Evolutionary conservation across 2,329 filamentous ascomycete genomes (phyloP).

Genomic region (Neurospora sp.): DNA sequence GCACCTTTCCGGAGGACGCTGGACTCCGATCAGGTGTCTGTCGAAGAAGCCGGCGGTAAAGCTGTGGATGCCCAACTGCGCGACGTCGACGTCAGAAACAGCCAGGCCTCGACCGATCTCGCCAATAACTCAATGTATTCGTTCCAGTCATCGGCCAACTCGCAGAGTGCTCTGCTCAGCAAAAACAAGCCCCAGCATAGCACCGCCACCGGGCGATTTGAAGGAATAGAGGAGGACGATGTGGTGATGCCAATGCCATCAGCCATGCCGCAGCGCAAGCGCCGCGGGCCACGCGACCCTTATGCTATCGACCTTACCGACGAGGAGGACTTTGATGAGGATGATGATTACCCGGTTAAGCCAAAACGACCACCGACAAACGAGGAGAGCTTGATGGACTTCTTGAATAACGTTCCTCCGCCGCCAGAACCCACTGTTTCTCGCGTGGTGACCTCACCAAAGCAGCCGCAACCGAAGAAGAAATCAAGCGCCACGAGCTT

Average conservation of each 20-base stretch:
- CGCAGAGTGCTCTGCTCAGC: slow-evolving; percentile 58
- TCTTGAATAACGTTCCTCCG: slow-evolving; percentile 60
- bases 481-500: slow-evolving; percentile 54
- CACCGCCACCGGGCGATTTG: slow-evolving; percentile 18
- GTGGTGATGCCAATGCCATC: slow-evolving; percentile 23
- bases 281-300: slow-evolving; percentile 71
- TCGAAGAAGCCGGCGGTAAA: slow-evolving; percentile 40
- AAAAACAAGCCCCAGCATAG: slow-evolving; percentile 30
- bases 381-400: slow-evolving; percentile 65
- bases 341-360: slow-evolving; percentile 33
- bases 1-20: slow-evolving; percentile 78
- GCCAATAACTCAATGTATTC: slow-evolving; percentile 48
- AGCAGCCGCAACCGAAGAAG: slow-evolving; percentile 42
- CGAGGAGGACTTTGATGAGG: slow-evolving; percentile 50
- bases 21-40: slow-evolving; percentile 68
- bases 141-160: slow-evolving; percentile 60
- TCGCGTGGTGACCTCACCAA: slow-evolving; percentile 25
- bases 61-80: slow-evolving; percentile 49
- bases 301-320: slow-evolving; percentile 85
- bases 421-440: slow-evolving; percentile 39
- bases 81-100: slow-evolving; percentile 42
- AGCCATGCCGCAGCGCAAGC: slow-evolving; percentile 58
- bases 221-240: slow-evolving; percentile 33
- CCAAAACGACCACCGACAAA: slow-evolving; percentile 31
- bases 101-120: slow-evolving; percentile 43